Conservation (phyloP, 331 rosid genomes). For the Quercus tomentella region DNA sequence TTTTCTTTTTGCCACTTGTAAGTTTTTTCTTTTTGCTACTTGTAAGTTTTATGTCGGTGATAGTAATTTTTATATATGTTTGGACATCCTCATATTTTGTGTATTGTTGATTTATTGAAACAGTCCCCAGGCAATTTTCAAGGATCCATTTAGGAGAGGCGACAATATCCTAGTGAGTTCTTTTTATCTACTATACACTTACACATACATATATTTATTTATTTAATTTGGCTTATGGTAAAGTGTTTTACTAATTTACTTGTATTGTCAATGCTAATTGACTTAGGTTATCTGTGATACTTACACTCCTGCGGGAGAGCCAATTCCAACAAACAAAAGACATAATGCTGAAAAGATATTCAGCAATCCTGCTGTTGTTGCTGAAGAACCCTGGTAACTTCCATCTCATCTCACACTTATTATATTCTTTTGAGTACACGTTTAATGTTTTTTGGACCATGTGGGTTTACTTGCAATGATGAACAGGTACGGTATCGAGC, state of each 20-base stretch:
- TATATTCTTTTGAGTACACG: not conserved
- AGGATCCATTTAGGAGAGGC: slow-evolving; percentile 91
- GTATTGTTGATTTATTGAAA: slow-evolving; percentile 7
- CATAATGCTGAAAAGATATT: slow-evolving; percentile 69
- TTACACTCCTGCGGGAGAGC: slow-evolving; percentile 72
- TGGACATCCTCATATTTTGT: not conserved
- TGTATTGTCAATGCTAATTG: slow-evolving; percentile 5
- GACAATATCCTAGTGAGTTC: slow-evolving; percentile 66
- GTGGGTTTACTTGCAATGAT: slow-evolving; percentile 8
- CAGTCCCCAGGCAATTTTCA: slow-evolving; percentile 94
- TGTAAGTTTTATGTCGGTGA: not conserved
- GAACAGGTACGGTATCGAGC: slow-evolving; percentile 90
- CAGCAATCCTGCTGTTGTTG: slow-evolving; percentile 66
- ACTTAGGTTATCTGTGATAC: slow-evolving; percentile 81
- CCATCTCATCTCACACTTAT: not conserved
- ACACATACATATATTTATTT: not conserved
- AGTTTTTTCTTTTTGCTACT: not conserved
- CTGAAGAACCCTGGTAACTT: slow-evolving; percentile 61
- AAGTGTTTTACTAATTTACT: not conserved
- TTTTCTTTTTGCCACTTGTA: not conserved
- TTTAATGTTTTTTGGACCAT: not conserved
- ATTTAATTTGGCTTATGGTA: not conserved
- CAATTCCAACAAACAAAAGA: slow-evolving; percentile 91
- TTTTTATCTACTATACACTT: not conserved
- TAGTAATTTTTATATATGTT: not conserved